Evolutionary conservation across 78 protist species (phyloP).

Genomic region (Creolimax fragrantissima): DNA sequence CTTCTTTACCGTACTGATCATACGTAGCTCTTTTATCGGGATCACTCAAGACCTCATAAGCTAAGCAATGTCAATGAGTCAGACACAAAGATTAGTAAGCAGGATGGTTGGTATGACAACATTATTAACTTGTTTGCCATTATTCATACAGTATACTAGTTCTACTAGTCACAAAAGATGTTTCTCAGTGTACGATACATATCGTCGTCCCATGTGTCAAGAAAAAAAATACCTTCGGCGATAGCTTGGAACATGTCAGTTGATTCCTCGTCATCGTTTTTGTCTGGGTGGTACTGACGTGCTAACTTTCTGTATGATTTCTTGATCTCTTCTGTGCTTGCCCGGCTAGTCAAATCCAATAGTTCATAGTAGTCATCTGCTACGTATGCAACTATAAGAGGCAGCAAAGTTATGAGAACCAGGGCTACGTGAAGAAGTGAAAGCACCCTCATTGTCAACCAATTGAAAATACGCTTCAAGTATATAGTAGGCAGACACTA

Average conservation of each 20-base stretch:
- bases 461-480: too few relatives aligned
- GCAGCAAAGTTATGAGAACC: not conserved
- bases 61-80: conserved; percentile 14
- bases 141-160: not conserved
- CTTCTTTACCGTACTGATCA: conserved; percentile 86
- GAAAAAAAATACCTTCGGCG: not conserved
- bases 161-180: not conserved
- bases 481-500: too few relatives aligned
- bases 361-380: conserved; percentile 21
- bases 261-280: not conserved
- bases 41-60: conserved; percentile 81
- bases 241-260: conserved; percentile 23
- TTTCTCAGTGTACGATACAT: not conserved
- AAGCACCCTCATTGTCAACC: too few relatives aligned
- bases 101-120: too few relatives aligned
- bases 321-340: conserved; percentile 16
- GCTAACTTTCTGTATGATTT: conserved; percentile 44
- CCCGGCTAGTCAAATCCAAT: not conserved
- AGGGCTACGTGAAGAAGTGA: too few relatives aligned
- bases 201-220: not conserved
- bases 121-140: not conserved
- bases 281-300: conserved; percentile 51
- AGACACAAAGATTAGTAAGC: too few relatives aligned
- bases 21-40: conserved; percentile 64
- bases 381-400: not conserved